A percentile compares a stretch with the other conserved stretches of the same genome.
Conservation (phyloP, 306 rosid species). For the Herpetospermum pedunculosum region DNA sequence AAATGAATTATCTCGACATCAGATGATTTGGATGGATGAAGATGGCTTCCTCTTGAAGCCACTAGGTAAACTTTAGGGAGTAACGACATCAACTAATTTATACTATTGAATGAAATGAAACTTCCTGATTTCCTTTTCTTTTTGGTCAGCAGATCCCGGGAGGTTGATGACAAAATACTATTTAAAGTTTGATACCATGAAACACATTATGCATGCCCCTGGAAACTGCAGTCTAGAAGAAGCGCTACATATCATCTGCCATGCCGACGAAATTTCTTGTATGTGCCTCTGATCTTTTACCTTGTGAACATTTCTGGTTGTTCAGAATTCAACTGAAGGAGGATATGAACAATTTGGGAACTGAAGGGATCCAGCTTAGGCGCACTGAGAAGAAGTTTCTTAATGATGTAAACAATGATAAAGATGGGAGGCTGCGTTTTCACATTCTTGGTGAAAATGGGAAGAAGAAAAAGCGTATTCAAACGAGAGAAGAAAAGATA, state of each 20-base stretch:
- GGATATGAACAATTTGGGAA: slow-evolving; percentile 14
- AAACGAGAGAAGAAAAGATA: slow-evolving; percentile 86
- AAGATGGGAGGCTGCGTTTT: slow-evolving; percentile 82
- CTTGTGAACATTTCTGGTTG: neutral
- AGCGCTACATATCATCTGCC: slow-evolving; percentile 68
- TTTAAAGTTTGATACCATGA: slow-evolving; percentile 89
- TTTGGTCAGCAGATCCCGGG: slow-evolving; percentile 61
- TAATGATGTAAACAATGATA: slow-evolving; percentile 76
- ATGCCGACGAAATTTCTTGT: slow-evolving; percentile 87
- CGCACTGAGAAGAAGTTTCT: slow-evolving; percentile 90
- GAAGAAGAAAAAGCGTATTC: slow-evolving; percentile 84
- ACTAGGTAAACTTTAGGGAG: slow-evolving; percentile 37
- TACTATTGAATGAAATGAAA: slow-evolving; percentile 4
- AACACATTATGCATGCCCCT: slow-evolving; percentile 78
- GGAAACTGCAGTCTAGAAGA: slow-evolving; percentile 63
- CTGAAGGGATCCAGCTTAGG: slow-evolving; percentile 92
- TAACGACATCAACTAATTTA: neutral
- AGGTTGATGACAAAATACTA: slow-evolving; percentile 91
- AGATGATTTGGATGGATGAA: slow-evolving; percentile 86
- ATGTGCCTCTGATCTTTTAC: slow-evolving; percentile 15
- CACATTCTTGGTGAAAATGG: slow-evolving; percentile 64
- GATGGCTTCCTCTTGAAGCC: slow-evolving; percentile 94
- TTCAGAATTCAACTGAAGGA: slow-evolving; percentile 11
- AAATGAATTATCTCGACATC: slow-evolving; percentile 63
- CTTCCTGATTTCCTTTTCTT: slow-evolving; percentile 18